These are phyloP conservation scores for Umbellularia californica DNA, from an alignment of 164 flowering plant species.

Conservation along the genomic window DNA sequence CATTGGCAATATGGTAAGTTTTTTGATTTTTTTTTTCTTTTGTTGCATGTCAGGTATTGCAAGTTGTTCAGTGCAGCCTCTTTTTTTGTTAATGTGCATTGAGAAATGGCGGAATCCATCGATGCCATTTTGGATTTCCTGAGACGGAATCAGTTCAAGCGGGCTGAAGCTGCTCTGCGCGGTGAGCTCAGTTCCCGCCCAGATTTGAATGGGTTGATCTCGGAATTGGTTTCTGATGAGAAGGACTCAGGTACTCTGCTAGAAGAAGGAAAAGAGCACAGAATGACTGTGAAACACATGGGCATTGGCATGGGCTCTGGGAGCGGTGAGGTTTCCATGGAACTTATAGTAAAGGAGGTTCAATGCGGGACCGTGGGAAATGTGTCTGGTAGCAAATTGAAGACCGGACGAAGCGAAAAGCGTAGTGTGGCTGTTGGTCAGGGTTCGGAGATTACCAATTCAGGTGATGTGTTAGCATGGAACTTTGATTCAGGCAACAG, in stretches of 20 bases:
- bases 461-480: conserved; percentile 55
- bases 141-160: conserved; percentile 51
- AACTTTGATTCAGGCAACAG: conserved; percentile 41
- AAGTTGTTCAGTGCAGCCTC: conserved; percentile 9
- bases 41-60: not conserved
- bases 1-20: not conserved
- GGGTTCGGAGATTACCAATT: conserved; percentile 35
- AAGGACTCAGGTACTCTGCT: conserved; percentile 15
- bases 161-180: conserved; percentile 85
- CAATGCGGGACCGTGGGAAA: conserved; percentile 54
- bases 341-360: conserved; percentile 74
- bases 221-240: conserved; percentile 37
- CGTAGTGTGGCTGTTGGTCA: conserved; percentile 34
- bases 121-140: conserved; percentile 71
- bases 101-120: conserved; percentile 53
- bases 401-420: conserved; percentile 34
- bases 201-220: conserved; percentile 21
- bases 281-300: conserved; percentile 8
- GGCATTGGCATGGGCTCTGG: conserved; percentile 17
- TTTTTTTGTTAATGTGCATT: not conserved
- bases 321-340: conserved; percentile 44
- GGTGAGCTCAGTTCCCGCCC: conserved; percentile 46
- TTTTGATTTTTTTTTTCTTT: not conserved
- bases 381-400: conserved; percentile 49
- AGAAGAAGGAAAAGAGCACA: conserved; percentile 31